Evolutionary conservation across 2,329 filamentous ascomycete species (phyloP).

Genomic region (Aspergillus fumigatiaffinis): DNA sequence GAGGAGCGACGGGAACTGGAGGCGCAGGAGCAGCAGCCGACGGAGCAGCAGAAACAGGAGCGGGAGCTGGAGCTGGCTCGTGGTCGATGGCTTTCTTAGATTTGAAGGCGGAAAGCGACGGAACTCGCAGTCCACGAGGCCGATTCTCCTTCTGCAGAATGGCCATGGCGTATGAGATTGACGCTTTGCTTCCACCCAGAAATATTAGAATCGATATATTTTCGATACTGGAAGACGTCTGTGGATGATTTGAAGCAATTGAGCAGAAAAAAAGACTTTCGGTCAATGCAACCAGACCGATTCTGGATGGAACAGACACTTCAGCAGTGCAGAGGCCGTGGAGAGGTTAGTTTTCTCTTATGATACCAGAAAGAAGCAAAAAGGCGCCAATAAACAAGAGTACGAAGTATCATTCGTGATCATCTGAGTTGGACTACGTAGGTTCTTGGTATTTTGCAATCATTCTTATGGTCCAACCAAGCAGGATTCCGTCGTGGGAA

Average conservation of each 20-base stretch:
- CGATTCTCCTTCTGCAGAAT: constrained; percentile 34
- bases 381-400: background rate
- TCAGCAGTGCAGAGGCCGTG: background rate
- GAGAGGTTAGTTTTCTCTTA: background rate
- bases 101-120: constrained; percentile 31
- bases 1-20: constrained; percentile 8
- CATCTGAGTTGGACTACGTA: background rate
- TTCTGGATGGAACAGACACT: background rate
- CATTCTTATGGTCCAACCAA: background rate
- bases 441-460: background rate
- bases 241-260: background rate
- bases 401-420: background rate
- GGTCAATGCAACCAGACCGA: background rate
- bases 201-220: constrained; percentile 6
- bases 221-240: background rate
- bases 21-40: background rate
- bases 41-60: background rate
- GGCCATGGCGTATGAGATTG: constrained; percentile 21
- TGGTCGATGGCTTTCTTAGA: constrained; percentile 23
- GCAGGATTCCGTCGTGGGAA: background rate
- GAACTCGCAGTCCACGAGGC: constrained; percentile 30
- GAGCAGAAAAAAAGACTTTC: too few species aligned
- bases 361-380: background rate
- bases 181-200: constrained; percentile 3
- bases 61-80: background rate